phyloP scores from a whole-genome alignment of 306 rosid species.

The Astragalus glycyphyllos region DNA sequence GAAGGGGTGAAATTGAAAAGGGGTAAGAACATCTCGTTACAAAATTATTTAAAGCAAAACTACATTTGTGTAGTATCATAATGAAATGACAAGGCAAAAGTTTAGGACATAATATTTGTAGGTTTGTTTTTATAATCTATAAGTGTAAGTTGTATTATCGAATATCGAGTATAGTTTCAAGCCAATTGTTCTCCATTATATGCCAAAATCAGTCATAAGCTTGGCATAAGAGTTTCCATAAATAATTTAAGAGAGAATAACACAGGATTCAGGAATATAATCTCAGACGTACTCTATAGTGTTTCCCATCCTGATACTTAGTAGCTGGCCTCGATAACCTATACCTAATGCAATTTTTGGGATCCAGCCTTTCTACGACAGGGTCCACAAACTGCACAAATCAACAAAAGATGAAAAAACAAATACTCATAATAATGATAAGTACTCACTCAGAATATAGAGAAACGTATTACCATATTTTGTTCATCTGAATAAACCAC shows the following conservation, averaged over 20 bases:
- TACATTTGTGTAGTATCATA: neutral
- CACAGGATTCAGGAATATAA: slow-evolving; percentile 8
- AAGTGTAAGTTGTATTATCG: slow-evolving; percentile 16
- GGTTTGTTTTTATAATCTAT: slow-evolving; percentile 5
- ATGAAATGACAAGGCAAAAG: slow-evolving; percentile 11
- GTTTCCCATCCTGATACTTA: slow-evolving; percentile 87
- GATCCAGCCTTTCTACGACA: slow-evolving; percentile 85
- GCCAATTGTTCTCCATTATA: neutral
- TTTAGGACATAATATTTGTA: neutral
- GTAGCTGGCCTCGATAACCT: slow-evolving; percentile 93
- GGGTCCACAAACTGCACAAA: slow-evolving; percentile 90
- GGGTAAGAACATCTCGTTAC: neutral
- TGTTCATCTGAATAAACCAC: slow-evolving; percentile 87
- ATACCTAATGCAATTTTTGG: slow-evolving; percentile 81
- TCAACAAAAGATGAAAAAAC: slow-evolving; percentile 39
- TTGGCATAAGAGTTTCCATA: neutral
- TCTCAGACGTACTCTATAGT: slow-evolving; percentile 74
- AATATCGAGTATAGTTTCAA: slow-evolving; percentile 3
- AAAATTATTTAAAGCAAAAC: slow-evolving; percentile 15
- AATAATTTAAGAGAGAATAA: slow-evolving; percentile 33
- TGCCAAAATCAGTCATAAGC: neutral
- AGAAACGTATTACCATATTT: slow-evolving; percentile 67
- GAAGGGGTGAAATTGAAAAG: slow-evolving; percentile 27
- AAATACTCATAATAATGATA: slow-evolving; percentile 12
- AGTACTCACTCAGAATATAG: slow-evolving; percentile 30